Evolutionary conservation across 2,329 filamentous ascomycete genomes (phyloP), one percentile per base, ranked within the genome.

Genomic region (Pyrenochaeta sp.): DNA sequence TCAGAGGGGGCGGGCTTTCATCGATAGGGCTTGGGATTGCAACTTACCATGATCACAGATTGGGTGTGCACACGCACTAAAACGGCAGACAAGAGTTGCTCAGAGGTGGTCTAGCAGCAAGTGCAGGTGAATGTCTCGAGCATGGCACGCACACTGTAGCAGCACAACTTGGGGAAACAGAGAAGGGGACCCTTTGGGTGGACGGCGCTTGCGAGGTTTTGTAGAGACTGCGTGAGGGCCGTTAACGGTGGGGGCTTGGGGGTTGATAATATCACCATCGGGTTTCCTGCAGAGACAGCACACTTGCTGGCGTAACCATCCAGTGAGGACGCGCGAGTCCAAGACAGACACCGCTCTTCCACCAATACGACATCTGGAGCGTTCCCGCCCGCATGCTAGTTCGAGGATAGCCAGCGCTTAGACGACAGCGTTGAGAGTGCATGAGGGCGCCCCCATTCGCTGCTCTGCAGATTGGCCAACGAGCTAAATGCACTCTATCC

Each of bases 201-300:
- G 70, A 69, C 75, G 72, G 77, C 73, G 74, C 73, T 73, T 74
- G 67, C 60, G 60, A 53, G 65, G 60, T 72, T 78, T 76, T 79
- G 78, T 79, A 79, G 66, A 72, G 66, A 56, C 55, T 66, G 61
- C 61, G 58, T 51, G 58, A 66, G 66, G 49, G 66, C 61, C 67
- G 63, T 67, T 60, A 55, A 67, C 54, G 54, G 56, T 71, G 67
- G 69, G 71, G 69, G 64, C 68, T 63, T 67, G 60, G 64, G 60
- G 63, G 51, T 66, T 58, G 64, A 68, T 61, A 58, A 58, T 69
- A 63, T 72, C 64, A 71, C 63, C 64, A 54, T 27, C 57, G 39
- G 54, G 45, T 45, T 45, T 52, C 47, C 67, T 73, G 71, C 69
- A 73, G 68, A 58, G 65, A 67, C 59, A 71, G 69, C 69, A 71